Conservation (phyloP, 495 filamentous ascomycete species). For the Bryoglossum gracile region DNA sequence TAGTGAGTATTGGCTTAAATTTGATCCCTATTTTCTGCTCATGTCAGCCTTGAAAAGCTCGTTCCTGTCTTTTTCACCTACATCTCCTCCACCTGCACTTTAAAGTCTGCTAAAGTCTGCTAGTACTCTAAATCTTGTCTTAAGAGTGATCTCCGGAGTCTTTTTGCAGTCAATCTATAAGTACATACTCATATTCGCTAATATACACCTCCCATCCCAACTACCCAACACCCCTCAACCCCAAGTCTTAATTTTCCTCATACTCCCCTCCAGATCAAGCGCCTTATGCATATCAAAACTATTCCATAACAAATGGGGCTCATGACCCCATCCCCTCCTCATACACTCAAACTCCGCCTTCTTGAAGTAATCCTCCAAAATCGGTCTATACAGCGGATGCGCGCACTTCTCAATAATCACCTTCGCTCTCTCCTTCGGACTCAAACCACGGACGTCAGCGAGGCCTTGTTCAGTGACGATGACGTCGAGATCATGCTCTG, state of each 20-base stretch:
- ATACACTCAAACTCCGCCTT: slow-evolving; percentile 84
- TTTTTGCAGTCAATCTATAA: too few species aligned
- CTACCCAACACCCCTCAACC: slow-evolving; percentile 6
- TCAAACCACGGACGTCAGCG: slow-evolving; percentile 77
- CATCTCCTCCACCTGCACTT: too few species aligned
- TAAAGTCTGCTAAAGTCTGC: too few species aligned
- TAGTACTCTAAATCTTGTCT: too few species aligned
- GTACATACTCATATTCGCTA: too few species aligned
- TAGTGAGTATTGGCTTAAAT: too few species aligned
- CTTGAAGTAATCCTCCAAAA: slow-evolving; percentile 76
- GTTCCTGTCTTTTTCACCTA: too few species aligned
- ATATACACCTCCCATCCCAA: background rate
- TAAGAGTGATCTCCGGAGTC: too few species aligned
- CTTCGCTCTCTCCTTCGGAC: slow-evolving; percentile 70
- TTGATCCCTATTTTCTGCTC: too few species aligned
- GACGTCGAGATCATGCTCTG: slow-evolving; percentile 84
- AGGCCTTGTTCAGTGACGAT: slow-evolving; percentile 83
- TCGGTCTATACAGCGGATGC: slow-evolving; percentile 81
- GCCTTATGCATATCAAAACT: slow-evolving; percentile 86
- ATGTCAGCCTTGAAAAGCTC: too few species aligned
- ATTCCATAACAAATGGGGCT: slow-evolving; percentile 80
- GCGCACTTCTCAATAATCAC: slow-evolving; percentile 86
- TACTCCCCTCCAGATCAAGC: slow-evolving; percentile 71
- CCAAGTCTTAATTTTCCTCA: slow-evolving; percentile 61
- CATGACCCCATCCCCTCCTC: slow-evolving; percentile 82